Conservation (phyloP, 768 basidiomycete genomes). For the Lentinula sp. region DNA sequence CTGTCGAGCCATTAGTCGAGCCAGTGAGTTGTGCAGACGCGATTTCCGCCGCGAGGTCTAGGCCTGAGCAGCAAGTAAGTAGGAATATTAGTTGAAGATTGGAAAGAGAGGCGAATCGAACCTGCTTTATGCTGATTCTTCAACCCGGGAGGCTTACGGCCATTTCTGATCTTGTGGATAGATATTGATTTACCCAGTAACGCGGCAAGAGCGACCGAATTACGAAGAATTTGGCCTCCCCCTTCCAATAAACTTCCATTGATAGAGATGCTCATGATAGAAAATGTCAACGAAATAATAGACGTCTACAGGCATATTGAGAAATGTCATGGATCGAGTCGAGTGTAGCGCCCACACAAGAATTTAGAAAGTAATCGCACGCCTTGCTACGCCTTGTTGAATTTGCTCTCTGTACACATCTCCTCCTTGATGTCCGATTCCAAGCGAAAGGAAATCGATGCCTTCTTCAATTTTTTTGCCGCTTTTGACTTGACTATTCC, state of each 20-base stretch:
- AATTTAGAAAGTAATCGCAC: background rate
- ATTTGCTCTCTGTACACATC: background rate
- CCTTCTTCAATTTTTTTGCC: conserved; percentile 77
- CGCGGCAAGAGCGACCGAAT: conserved; percentile 60
- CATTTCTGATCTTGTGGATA: conserved; percentile 55
- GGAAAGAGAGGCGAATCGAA: conserved; percentile 11
- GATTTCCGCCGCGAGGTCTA: conserved; percentile 60
- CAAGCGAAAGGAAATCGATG: conserved; percentile 61
- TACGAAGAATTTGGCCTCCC: conserved; percentile 72
- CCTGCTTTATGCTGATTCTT: conserved; percentile 72
- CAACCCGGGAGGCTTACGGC: conserved; percentile 56
- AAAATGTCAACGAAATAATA: background rate
- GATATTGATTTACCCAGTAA: conserved; percentile 54
- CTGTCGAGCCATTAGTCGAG: conserved; percentile 44
- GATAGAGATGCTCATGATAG: conserved; percentile 5
- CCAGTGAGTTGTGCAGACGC: conserved; percentile 50
- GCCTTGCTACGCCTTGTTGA: background rate
- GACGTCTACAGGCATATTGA: no score
- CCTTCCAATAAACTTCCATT: conserved; percentile 39
- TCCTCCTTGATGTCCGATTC: conserved; percentile 23
- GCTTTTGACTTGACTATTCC: conserved; percentile 65
- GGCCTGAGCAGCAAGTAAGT: conserved; percentile 31
- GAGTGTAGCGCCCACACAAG: no score
- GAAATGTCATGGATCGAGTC: no score
- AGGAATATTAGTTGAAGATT: background rate